Evolutionary conservation across 371 early-diverging fungal genomes (phyloP).

Genomic region (Gilbertella persicaria): DNA sequence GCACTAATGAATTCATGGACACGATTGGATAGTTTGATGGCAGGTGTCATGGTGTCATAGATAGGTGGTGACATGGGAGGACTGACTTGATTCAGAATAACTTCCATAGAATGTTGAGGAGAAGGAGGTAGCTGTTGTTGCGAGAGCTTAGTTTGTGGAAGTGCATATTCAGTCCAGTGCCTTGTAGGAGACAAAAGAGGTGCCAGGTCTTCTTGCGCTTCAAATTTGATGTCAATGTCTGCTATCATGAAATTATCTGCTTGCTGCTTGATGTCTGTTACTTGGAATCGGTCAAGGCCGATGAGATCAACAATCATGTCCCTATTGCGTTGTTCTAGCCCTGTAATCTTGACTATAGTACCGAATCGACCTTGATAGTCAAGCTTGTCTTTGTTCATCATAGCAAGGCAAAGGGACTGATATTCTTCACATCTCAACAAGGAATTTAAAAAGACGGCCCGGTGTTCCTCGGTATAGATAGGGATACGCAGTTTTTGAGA

Average conservation of each 20-base stretch:
- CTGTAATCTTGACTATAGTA: conserved; percentile 38
- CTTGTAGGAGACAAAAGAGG: neutral
- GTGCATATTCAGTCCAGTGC: conserved; percentile 7
- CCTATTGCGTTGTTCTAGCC: conserved; percentile 30
- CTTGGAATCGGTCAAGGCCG: conserved; percentile 45
- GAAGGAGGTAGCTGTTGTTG: neutral
- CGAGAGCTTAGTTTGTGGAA: neutral
- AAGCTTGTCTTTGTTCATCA: conserved; percentile 12
- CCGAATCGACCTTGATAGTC: conserved; percentile 35
- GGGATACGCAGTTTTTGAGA: conserved; percentile 24
- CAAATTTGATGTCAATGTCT: conserved; percentile 21
- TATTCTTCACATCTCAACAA: conserved; percentile 11
- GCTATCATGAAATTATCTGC: conserved; percentile 27
- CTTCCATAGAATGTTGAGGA: no score
- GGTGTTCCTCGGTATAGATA: conserved; percentile 2
- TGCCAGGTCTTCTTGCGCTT: conserved; percentile 1
- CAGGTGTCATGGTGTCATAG: neutral
- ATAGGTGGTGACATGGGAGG: conserved; percentile 5
- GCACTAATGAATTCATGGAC: conserved; percentile 26
- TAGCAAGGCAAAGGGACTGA: conserved; percentile 14
- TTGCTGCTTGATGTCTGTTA: conserved; percentile 23
- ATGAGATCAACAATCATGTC: conserved; percentile 43
- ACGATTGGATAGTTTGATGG: conserved; percentile 13
- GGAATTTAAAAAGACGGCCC: neutral
- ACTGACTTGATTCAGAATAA: no score